Evolutionary conservation across 2,329 filamentous ascomycete genomes (phyloP).

Genomic region (Orbilia quercus): DNA sequence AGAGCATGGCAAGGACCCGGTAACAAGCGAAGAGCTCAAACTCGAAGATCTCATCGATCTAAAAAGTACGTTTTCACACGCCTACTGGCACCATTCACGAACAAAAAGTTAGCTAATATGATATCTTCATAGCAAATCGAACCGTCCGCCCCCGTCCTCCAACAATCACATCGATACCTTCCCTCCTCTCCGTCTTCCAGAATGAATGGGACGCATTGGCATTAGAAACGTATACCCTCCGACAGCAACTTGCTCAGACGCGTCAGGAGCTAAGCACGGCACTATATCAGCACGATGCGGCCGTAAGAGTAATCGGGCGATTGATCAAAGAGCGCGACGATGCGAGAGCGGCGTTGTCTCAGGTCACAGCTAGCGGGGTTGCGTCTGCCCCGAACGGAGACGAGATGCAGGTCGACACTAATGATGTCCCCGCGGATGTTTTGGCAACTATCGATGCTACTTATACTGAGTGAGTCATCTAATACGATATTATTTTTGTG

Average conservation of each 20-base stretch:
- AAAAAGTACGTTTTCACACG: constrained; percentile 67
- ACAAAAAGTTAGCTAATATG: constrained; percentile 16
- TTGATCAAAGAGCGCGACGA: constrained; percentile 92
- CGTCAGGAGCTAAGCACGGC: constrained; percentile 93
- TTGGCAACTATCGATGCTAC: constrained; percentile 80
- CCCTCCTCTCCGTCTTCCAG: constrained; percentile 92
- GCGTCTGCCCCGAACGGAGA: constrained; percentile 72
- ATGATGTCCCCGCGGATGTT: constrained; percentile 78
- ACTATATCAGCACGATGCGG: constrained; percentile 96
- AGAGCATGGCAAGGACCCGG: constrained; percentile 91
- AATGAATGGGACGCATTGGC: constrained; percentile 98
- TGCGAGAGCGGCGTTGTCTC: constrained; percentile 86
- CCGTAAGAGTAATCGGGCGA: constrained; percentile 92
- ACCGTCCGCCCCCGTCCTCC: constrained; percentile 89
- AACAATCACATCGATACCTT: constrained; percentile 93
- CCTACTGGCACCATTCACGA: constrained; percentile 3
- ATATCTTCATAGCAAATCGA: constrained; percentile 68
- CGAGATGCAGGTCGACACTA: constrained; percentile 90
- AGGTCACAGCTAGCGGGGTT: constrained; percentile 77
- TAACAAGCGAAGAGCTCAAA: constrained; percentile 84
- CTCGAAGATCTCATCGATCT: constrained; percentile 87
- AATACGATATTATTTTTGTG: background rate
- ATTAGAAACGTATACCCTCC: constrained; percentile 88
- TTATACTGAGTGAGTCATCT: constrained; percentile 77
- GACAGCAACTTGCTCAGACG: constrained; percentile 88